Evolutionary conservation across 2,329 filamentous ascomycete species (phyloP), one percentile per base, ranked within the genome.

Genomic region (Calonectria naviculata): DNA sequence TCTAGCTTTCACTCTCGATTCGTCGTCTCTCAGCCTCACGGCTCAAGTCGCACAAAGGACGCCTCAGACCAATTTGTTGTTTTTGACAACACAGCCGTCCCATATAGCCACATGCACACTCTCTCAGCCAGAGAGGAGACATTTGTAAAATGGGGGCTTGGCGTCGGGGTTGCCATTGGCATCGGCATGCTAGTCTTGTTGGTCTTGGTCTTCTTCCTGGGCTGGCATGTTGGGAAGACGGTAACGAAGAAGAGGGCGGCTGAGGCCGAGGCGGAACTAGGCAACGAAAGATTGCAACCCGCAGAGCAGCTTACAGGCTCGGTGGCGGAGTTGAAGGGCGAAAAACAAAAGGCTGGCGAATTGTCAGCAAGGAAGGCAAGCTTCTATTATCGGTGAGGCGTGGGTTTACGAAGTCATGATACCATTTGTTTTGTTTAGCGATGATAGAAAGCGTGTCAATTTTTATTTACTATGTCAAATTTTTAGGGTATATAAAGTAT

Each of bases 51-150:
- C 28, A 67, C 62, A 5, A 63, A 60, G 54, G 75, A 71, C 62
- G 61, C 64, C 26, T 75, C 73, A n/a, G 66, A 70, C 26, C 65
- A 71, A 38, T 75, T 77, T 7, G 67, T 67, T 65, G 47, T 72
- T 26, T 67, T 77, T 61, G 70, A 73, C 47, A 54, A 58, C 17
- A 63, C 58, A 15, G 49, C 69, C 19, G 12, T 69, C 12, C 60
- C 61, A 29, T 67, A 75, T 15, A 62, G 54, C 65, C 31, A 68
- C 63, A 21, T 67, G 70, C 47, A 54, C 54, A 31, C 47, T 2
- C 49, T 60, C 13, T 56, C 60, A 5, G 64, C 52, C 17, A 31
- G 31, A 58, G 21, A 65, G 0, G 70, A 67, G 29, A 68, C 34
- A 24, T 28, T 58, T 34, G 46, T 49, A 5, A 68, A 65, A 17